Conservation (phyloP, 2,329 filamentous ascomycete species). For the Corinectria fuckeliana region DNA sequence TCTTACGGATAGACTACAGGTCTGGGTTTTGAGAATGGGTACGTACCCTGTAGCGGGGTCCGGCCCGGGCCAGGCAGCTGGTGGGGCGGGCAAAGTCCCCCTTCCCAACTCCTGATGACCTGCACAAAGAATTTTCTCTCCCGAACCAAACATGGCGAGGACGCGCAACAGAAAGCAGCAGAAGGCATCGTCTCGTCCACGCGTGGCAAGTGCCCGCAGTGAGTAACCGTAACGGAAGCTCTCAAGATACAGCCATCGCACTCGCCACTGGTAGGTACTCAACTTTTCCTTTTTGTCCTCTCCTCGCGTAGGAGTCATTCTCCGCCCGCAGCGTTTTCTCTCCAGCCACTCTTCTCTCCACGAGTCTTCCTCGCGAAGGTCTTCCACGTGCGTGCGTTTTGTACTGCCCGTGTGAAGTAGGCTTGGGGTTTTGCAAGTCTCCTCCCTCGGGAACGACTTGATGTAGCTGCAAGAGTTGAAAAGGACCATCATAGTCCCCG, state of each 20-base stretch:
- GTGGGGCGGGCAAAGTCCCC: neutral
- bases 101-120: neutral
- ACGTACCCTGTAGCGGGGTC: neutral
- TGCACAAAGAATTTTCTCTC: constrained; percentile 7
- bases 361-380: constrained; percentile 46
- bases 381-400: constrained; percentile 47
- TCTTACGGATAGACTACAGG: too few relatives aligned
- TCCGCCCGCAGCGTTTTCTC: constrained; percentile 37
- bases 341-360: constrained; percentile 42
- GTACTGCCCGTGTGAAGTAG: constrained; percentile 44
- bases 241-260: neutral
- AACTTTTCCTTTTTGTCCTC: neutral
- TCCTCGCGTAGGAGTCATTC: neutral
- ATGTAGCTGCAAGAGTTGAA: constrained; percentile 51
- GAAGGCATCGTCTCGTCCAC: neutral
- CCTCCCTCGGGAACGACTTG: constrained; percentile 17
- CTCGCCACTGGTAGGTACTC: constrained; percentile 9
- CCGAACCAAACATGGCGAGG: neutral
- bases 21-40: too few relatives aligned
- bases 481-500: constrained; percentile 63
- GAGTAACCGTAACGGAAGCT: neutral
- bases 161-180: neutral
- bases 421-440: constrained; percentile 38
- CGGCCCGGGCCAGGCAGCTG: neutral
- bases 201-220: neutral